A percentile compares a stretch with the other conserved stretches of the same genome.
phyloP scores from a whole-genome alignment of 441 rosid species.

The Omphalea diandra region DNA sequence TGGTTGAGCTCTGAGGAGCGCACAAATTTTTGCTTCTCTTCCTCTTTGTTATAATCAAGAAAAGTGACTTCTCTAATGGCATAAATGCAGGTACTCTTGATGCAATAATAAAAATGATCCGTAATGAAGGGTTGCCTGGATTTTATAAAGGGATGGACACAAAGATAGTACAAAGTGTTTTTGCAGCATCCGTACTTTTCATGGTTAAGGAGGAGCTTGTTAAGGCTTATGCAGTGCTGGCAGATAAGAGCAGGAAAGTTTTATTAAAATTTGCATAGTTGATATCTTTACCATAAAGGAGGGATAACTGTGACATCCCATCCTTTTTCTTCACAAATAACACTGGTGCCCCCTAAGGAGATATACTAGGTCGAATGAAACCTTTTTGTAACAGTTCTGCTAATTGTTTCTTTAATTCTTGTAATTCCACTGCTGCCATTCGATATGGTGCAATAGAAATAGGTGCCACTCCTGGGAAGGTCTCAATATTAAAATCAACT shows the following conservation, averaged over 20 bases:
- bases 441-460: too few species aligned
- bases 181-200: conserved; percentile 77
- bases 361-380: too few species aligned
- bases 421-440: too few species aligned
- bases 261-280: conserved; percentile 26
- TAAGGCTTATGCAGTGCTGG: conserved; percentile 46
- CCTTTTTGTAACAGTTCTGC: too few species aligned
- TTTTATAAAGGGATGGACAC: conserved; percentile 81
- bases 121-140: conserved; percentile 53
- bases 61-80: neutral
- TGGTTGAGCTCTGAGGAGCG: neutral
- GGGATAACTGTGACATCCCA: too few species aligned
- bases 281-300: neutral
- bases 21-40: conserved; percentile 4
- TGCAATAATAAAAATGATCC: conserved; percentile 63
- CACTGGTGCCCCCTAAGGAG: too few species aligned
- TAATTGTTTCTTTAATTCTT: too few species aligned
- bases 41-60: neutral
- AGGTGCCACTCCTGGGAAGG: too few species aligned
- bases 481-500: too few species aligned
- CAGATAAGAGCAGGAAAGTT: conserved; percentile 42
- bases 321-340: too few species aligned
- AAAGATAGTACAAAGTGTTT: conserved; percentile 73
- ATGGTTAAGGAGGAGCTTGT: conserved; percentile 74
- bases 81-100: conserved; percentile 51